Evolutionary conservation across 495 filamentous ascomycete genomes (phyloP), one percentile per base, ranked within the genome.

Genomic region (Aspergillus panamensis): DNA sequence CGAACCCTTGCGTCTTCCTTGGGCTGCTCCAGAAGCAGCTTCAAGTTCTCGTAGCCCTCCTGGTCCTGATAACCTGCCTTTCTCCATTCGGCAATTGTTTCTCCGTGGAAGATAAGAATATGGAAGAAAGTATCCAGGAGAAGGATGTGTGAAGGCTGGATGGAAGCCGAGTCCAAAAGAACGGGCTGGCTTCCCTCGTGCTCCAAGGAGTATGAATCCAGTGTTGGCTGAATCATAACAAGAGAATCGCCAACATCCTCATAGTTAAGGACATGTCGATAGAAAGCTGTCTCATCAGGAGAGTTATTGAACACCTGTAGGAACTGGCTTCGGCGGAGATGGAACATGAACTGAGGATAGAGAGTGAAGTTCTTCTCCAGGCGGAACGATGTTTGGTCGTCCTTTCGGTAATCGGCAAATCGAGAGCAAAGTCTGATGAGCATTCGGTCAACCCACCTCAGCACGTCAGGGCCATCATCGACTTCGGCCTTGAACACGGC

Each of bases 301-400:
- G 92, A 97, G 74, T 97, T 97, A 78, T 99, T 99, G 81, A 99
- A 99, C 48, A 99, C 92, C 68, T 99, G 95, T 64, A 99, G 76
- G 77, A 99, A 99, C 73, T 99, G 95, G 66, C 89, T 95, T 68
- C 95, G 84, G 52, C 95, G 88, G 58, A 99, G 81, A 70, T 99
- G 95, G 81, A 97, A 99, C 95, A 99, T 97, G 77, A 99, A 99
- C 74, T 99, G 95, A 32, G 95, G 95, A 65, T 99, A 99, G 17
- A 99, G 82, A 0, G 94, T 96, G 68, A 99, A 97, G 77, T 99
- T 97, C 85, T 97, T 97, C 69, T 99, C 95, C 59, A 99, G 77
- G 37, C 95, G 83, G 83, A 99, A 99, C 3, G 95, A 99, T 17
- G 94, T 92, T 31, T 92, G 91, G 68, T 99, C 95, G 69, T 99